phyloP scores from a whole-genome alignment of 176 grass and related monocot species.

The Aegilops sharonensis region DNA sequence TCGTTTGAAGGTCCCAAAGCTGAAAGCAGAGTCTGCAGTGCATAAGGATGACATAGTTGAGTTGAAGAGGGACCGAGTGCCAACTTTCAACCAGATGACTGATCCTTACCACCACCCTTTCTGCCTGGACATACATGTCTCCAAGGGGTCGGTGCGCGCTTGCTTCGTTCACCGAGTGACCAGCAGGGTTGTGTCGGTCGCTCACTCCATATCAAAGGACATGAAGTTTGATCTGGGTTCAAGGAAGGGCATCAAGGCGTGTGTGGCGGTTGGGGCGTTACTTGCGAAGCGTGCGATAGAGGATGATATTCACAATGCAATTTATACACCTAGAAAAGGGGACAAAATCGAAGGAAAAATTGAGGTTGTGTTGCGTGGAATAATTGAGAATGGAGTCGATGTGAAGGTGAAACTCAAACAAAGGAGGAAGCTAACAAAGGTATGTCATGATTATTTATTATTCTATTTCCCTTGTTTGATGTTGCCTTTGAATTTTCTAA shows the following conservation, averaged over 20 bases:
- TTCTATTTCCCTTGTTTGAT: not conserved
- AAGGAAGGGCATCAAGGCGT: conserved; percentile 62
- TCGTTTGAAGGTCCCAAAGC: conserved; percentile 8
- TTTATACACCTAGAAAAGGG: conserved; percentile 79
- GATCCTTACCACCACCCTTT: conserved; percentile 76
- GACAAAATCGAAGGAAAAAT: conserved; percentile 76
- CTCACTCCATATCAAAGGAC: conserved; percentile 79
- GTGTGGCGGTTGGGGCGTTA: conserved; percentile 53
- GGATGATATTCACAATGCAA: conserved; percentile 70
- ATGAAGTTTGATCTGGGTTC: conserved; percentile 76
- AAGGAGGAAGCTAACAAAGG: conserved; percentile 39
- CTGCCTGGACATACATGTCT: conserved; percentile 70
- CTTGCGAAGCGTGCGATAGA: conserved; percentile 62
- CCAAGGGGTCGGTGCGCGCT: conserved; percentile 74
- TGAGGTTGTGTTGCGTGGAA: conserved; percentile 49
- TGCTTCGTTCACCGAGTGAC: conserved; percentile 69
- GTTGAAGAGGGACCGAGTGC: conserved; percentile 45
- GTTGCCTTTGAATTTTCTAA: not conserved
- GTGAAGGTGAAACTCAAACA: conserved; percentile 81
- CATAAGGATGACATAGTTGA: conserved; percentile 15
- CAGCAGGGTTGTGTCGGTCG: conserved; percentile 60
- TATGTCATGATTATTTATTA: not conserved
- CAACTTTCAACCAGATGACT: conserved; percentile 60
- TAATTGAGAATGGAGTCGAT: conserved; percentile 66
- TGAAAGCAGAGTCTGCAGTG: conserved; percentile 2